phyloP scores from a whole-genome alignment of 2,329 filamentous ascomycete species.

The Aureobasidium namibiae region DNA sequence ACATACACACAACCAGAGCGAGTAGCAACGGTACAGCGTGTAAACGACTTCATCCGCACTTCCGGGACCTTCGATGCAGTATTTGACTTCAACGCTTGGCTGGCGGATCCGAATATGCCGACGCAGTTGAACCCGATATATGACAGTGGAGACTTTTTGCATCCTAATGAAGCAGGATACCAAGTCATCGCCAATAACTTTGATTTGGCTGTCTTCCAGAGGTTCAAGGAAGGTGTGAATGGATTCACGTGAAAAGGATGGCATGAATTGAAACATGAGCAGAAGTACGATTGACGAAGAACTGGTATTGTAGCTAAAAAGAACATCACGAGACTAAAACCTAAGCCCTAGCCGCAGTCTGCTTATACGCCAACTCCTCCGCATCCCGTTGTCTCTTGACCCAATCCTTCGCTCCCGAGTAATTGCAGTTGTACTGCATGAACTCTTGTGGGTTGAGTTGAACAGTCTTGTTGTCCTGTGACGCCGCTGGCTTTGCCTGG shows the following conservation, averaged over 20 bases:
- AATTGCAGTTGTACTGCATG: constrained; percentile 35
- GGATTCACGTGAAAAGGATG: background rate
- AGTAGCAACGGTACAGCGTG: constrained; percentile 47
- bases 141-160: constrained; percentile 57
- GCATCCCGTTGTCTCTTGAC: constrained; percentile 4
- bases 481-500: constrained; percentile 32
- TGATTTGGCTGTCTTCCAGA: constrained; percentile 46
- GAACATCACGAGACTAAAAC: background rate
- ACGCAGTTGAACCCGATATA: constrained; percentile 43
- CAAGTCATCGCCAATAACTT: constrained; percentile 52
- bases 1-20: constrained; percentile 47
- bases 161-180: constrained; percentile 54
- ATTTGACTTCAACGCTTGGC: constrained; percentile 54
- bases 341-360: background rate
- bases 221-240: constrained; percentile 21
- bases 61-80: constrained; percentile 51
- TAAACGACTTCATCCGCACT: constrained; percentile 55
- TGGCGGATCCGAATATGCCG: constrained; percentile 44
- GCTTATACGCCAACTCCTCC: background rate
- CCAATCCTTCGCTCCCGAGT: constrained; percentile 31
- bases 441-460: constrained; percentile 34
- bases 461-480: constrained; percentile 25
- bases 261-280: no score
- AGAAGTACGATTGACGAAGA: no score
- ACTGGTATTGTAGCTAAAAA: no score